Conservation (phyloP, 495 filamentous ascomycete species). For the Aspergillus cristatus region DNA sequence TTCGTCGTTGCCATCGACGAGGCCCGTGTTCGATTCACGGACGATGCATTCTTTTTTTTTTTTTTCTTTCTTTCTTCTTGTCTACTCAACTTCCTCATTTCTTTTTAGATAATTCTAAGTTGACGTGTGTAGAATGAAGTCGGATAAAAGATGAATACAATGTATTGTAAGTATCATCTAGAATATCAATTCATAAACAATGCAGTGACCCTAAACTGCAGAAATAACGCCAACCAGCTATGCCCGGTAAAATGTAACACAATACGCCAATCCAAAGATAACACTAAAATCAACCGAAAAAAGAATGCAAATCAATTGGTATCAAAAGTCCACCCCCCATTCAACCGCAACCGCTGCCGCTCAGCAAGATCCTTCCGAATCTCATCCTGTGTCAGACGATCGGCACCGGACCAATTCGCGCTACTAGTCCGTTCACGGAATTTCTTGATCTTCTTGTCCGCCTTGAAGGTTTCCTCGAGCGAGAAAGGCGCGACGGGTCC, state of each 20-base stretch:
- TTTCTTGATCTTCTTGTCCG: conserved; percentile 68
- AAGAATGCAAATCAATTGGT: not conserved
- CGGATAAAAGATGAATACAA: too few species aligned
- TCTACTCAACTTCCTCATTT: too few species aligned
- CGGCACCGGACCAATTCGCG: conserved; percentile 82
- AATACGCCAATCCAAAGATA: too few species aligned
- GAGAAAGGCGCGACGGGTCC: conserved; percentile 76
- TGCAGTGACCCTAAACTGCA: too few species aligned
- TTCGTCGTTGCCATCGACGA: conserved; percentile 53
- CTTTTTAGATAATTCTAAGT: too few species aligned
- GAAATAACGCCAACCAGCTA: too few species aligned
- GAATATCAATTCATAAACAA: too few species aligned
- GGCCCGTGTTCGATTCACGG: conserved; percentile 52
- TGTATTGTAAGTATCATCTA: too few species aligned
- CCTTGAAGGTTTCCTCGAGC: conserved; percentile 91
- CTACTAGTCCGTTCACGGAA: conserved; percentile 85
- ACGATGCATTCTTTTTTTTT: conserved; percentile 34
- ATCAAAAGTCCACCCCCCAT: conserved; percentile 76
- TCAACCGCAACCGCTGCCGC: conserved; percentile 66
- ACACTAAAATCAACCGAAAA: too few species aligned
- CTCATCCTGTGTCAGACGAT: conserved; percentile 83
- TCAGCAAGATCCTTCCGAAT: conserved; percentile 71
- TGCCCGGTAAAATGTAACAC: too few species aligned
- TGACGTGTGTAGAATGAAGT: too few species aligned
- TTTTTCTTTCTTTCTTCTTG: too few species aligned